Evolutionary conservation across 2,329 filamentous ascomycete species (phyloP).

Genomic region (Elsinoe batatas): DNA sequence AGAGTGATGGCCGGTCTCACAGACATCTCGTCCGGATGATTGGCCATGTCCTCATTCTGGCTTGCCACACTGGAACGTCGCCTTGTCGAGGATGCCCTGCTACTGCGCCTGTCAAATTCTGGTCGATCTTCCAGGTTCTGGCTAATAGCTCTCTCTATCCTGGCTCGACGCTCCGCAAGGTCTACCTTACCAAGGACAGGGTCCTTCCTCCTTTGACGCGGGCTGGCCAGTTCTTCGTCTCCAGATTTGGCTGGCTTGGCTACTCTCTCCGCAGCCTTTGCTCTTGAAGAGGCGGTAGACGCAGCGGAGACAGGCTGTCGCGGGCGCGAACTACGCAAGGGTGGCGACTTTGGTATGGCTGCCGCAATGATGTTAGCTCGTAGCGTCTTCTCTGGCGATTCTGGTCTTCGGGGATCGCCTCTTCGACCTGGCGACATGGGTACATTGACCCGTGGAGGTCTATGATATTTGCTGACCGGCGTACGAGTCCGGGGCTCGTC

Average conservation of each 20-base stretch:
- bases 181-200: slow-evolving; percentile 67
- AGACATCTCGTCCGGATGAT: background rate
- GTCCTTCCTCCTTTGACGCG: slow-evolving; percentile 31
- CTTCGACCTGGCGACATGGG: background rate
- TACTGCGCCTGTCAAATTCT: slow-evolving; percentile 35
- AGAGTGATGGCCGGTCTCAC: background rate
- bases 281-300: slow-evolving; percentile 60
- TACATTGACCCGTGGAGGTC: background rate
- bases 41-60: background rate
- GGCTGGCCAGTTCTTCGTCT: slow-evolving; percentile 14
- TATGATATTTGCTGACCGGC: slow-evolving; percentile 8
- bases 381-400: slow-evolving; percentile 28
- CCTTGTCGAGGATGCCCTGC: slow-evolving; percentile 23
- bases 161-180: slow-evolving; percentile 70
- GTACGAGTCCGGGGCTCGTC: background rate
- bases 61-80: slow-evolving; percentile 4
- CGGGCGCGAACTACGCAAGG: slow-evolving; percentile 71
- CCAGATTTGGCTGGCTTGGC: slow-evolving; percentile 6
- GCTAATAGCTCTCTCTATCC: slow-evolving; percentile 76
- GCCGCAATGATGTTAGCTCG: slow-evolving; percentile 66
- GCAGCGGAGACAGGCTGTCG: slow-evolving; percentile 67
- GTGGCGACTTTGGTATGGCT: slow-evolving; percentile 63
- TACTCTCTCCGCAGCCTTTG: slow-evolving; percentile 52
- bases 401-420: background rate
- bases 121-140: slow-evolving; percentile 64